A percentile compares a stretch with the other conserved stretches of the same genome.
Evolutionary conservation across 768 basidiomycete species (phyloP).

Genomic region (Tulasnella sp.): DNA sequence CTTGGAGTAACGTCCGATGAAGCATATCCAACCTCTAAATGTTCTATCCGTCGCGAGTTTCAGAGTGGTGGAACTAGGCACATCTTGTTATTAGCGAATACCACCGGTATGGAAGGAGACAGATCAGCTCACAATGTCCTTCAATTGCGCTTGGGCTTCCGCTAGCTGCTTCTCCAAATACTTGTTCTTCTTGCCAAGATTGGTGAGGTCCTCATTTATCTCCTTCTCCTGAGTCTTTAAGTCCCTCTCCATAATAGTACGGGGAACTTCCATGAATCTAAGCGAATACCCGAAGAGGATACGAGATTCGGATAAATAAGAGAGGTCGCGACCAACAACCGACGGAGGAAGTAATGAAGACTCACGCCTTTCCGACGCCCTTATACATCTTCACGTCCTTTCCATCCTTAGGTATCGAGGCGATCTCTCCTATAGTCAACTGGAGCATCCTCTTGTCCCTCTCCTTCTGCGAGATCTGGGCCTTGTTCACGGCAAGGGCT

Average conservation of each 20-base stretch:
- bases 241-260: slow-evolving; percentile 75
- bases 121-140: slow-evolving; percentile 68
- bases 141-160: slow-evolving; percentile 83
- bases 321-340: neutral
- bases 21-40: neutral
- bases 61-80: slow-evolving; percentile 20
- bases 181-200: slow-evolving; percentile 87
- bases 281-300: slow-evolving; percentile 22
- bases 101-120: no score
- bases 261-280: slow-evolving; percentile 91
- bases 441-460: slow-evolving; percentile 88
- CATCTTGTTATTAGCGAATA: neutral
- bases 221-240: slow-evolving; percentile 79
- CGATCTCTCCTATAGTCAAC: slow-evolving; percentile 84
- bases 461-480: slow-evolving; percentile 81
- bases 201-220: slow-evolving; percentile 78
- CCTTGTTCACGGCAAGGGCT: slow-evolving; percentile 68
- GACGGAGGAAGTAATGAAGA: slow-evolving; percentile 28
- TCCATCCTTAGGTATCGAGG: slow-evolving; percentile 53
- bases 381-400: slow-evolving; percentile 84
- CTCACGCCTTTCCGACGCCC: slow-evolving; percentile 94
- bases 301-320: slow-evolving; percentile 22
- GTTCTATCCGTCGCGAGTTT: neutral
- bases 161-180: slow-evolving; percentile 93
- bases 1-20: neutral